Percentiles rank a stretch among this genome's conserved stretches.
phyloP scores from a whole-genome alignment of 192 early-diverging fungal species.

The Entomortierella parvispora region DNA sequence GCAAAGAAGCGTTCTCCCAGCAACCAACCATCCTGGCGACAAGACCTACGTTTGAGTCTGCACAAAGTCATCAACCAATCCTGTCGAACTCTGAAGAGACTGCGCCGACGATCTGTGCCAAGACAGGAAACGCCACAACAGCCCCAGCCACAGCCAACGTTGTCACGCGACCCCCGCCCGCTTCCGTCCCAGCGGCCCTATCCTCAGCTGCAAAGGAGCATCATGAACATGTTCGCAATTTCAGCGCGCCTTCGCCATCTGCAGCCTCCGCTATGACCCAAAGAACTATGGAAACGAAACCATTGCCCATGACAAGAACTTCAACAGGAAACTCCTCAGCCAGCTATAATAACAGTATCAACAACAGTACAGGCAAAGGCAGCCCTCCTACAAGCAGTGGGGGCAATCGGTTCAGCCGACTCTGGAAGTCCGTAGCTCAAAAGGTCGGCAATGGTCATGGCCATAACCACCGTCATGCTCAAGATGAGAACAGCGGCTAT shows the following conservation, averaged over 20 bases:
- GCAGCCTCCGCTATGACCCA: neutral
- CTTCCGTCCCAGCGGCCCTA: neutral
- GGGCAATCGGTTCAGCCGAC: slow-evolving; percentile 10
- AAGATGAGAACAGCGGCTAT: slow-evolving; percentile 2
- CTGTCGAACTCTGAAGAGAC: too few species aligned
- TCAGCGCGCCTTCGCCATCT: slow-evolving; percentile 11
- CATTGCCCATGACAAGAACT: neutral
- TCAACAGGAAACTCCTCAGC: neutral
- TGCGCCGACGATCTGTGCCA: too few species aligned
- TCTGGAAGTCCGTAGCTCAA: slow-evolving; percentile 37
- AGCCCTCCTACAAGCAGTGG: neutral
- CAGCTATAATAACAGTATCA: neutral
- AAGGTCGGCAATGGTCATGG: neutral
- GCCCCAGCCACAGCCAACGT: neutral
- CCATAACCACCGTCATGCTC: neutral
- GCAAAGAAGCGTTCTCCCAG: neutral
- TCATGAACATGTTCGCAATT: slow-evolving; percentile 10
- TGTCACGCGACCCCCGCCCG: neutral
- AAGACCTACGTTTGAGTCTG: too few species aligned
- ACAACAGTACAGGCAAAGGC: neutral
- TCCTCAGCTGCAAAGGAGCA: neutral
- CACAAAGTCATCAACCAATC: too few species aligned
- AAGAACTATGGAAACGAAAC: neutral
- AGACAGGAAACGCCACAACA: too few species aligned
- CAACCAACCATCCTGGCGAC: neutral